Evolutionary conservation across 2,329 filamentous ascomycete species (phyloP).

Genomic region (Arthrobotrys musiformis): DNA sequence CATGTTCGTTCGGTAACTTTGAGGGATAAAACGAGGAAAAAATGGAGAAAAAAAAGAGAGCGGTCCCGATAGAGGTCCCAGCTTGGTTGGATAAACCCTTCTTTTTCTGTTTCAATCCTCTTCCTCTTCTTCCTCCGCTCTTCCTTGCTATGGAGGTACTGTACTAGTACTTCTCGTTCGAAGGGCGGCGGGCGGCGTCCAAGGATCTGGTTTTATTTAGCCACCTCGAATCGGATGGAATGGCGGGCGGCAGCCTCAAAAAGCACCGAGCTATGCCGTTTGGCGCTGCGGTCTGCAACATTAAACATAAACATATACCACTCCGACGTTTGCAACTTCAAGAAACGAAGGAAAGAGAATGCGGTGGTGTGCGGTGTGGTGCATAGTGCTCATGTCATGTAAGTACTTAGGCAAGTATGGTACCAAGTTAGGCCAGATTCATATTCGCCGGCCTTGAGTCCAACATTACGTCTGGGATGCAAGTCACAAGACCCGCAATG

Average conservation of each 20-base stretch:
- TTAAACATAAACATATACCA: too few species aligned
- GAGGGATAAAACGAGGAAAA: too few species aligned
- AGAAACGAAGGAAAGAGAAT: conserved; percentile 22
- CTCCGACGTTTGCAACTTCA: conserved; percentile 9
- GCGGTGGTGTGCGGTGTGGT: too few species aligned
- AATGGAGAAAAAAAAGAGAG: too few species aligned
- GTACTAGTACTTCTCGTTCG: not conserved
- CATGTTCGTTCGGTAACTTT: conserved; percentile 48
- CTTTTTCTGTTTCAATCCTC: not conserved
- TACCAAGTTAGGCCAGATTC: conserved; percentile 3
- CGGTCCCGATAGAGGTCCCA: not conserved
- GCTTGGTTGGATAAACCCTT: not conserved
- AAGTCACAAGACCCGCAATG: conserved; percentile 48
- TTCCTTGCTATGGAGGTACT: not conserved
- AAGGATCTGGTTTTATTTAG: conserved; percentile 54
- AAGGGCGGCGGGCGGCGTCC: conserved; percentile 22
- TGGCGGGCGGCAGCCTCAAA: conserved; percentile 20
- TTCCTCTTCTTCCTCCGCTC: not conserved
- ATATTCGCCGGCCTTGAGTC: conserved; percentile 14
- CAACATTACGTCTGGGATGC: conserved; percentile 32
- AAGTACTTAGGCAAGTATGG: too few species aligned
- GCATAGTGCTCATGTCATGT: too few species aligned
- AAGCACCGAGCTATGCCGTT: conserved; percentile 22
- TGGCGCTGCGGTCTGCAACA: conserved; percentile 28
- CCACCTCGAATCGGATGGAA: conserved; percentile 40